Evolutionary conservation across 805 yeast species (phyloP).

Genomic region (Ogataea kodamae): DNA sequence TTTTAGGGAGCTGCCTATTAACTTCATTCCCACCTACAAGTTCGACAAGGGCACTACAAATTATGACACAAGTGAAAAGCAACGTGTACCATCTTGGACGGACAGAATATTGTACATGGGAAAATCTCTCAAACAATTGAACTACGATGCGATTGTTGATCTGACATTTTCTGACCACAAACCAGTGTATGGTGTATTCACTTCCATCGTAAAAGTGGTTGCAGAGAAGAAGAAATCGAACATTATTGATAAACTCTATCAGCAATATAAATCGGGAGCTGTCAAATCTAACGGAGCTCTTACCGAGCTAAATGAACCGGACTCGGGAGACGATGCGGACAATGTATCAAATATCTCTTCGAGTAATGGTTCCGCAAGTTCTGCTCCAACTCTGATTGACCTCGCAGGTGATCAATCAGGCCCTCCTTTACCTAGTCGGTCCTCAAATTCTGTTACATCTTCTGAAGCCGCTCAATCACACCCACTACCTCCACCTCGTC

Average conservation of each 20-base stretch:
- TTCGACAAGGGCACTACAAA: slow-evolving; percentile 77
- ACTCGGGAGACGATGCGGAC: slow-evolving; percentile 12
- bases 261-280: slow-evolving; percentile 43
- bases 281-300: slow-evolving; percentile 16
- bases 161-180: slow-evolving; percentile 80
- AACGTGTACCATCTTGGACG: slow-evolving; percentile 94
- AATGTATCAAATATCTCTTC: slow-evolving; percentile 13
- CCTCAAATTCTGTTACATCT: slow-evolving; percentile 11
- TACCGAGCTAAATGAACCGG: slow-evolving; percentile 32
- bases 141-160: slow-evolving; percentile 62
- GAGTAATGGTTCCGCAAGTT: slow-evolving; percentile 20
- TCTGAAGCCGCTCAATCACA: slow-evolving; percentile 13
- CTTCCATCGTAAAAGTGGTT: slow-evolving; percentile 60
- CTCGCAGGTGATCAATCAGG: slow-evolving; percentile 14
- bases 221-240: slow-evolving; percentile 58
- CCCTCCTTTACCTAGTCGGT: slow-evolving; percentile 17
- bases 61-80: slow-evolving; percentile 90
- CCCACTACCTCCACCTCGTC: slow-evolving; percentile 14
- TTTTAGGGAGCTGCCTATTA: slow-evolving; percentile 72
- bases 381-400: slow-evolving; percentile 26
- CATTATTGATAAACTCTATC: slow-evolving; percentile 57
- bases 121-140: slow-evolving; percentile 51
- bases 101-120: slow-evolving; percentile 79
- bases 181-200: slow-evolving; percentile 83
- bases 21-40: slow-evolving; percentile 87